phyloP scores from a whole-genome alignment of 495 filamentous ascomycete species.

The Lasiosphaeria miniovina region DNA sequence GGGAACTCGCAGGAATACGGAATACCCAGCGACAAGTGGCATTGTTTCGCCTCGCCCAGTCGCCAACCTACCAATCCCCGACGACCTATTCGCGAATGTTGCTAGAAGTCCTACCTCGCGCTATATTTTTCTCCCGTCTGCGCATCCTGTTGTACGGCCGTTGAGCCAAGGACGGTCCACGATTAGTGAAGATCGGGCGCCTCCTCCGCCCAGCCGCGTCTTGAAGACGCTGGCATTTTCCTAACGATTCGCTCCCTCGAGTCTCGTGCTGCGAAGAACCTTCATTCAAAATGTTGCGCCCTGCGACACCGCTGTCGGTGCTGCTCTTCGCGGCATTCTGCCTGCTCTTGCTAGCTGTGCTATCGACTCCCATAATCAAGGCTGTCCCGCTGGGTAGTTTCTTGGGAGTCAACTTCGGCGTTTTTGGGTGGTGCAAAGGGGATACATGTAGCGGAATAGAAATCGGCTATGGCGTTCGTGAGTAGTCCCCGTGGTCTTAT shows the following conservation, averaged over 20 bases:
- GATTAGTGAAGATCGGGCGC: constrained; percentile 9
- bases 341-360: constrained; percentile 77
- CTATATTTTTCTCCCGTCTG: constrained; percentile 2
- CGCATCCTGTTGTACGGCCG: constrained; percentile 1
- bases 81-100: constrained; percentile 21
- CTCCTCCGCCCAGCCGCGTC: constrained; percentile 27
- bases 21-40: neutral
- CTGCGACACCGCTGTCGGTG: constrained; percentile 86
- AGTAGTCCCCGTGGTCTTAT: constrained; percentile 32
- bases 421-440: constrained; percentile 82
- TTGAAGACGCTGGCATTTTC: constrained; percentile 30
- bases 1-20: neutral
- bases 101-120: neutral
- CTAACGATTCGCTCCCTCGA: constrained; percentile 5
- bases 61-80: constrained; percentile 4
- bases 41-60: neutral
- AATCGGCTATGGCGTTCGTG: constrained; percentile 85
- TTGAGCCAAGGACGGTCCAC: neutral
- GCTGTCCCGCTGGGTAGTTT: constrained; percentile 78
- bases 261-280: neutral
- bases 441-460: constrained; percentile 64
- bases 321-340: constrained; percentile 83
- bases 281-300: constrained; percentile 61
- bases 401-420: constrained; percentile 77
- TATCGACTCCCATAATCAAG: constrained; percentile 91